These are phyloP conservation scores for Turritis glabra DNA, from an alignment of 345 rosid genomes.

Conservation along the genomic window DNA sequence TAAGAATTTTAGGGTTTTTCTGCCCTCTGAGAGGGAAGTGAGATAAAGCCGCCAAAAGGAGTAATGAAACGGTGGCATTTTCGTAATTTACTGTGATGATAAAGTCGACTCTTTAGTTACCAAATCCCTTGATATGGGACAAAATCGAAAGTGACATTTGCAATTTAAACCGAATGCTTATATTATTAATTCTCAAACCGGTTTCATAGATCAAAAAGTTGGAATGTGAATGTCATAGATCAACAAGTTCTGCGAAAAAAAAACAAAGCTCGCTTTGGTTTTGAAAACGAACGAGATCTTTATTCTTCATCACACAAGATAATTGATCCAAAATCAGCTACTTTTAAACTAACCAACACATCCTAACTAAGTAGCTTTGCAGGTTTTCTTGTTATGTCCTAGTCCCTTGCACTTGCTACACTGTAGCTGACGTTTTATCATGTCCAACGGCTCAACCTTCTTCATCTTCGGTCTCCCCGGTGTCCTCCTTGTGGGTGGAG, in stretches of 20 bases:
- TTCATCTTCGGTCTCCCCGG: constrained; percentile 85
- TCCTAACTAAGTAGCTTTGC: constrained; percentile 56
- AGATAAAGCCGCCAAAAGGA: constrained; percentile 34
- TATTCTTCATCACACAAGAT: constrained; percentile 22
- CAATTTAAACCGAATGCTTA: background rate
- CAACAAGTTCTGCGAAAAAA: background rate
- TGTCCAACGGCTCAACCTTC: constrained; percentile 60
- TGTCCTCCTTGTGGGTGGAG: constrained; percentile 84
- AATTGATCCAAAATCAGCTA: constrained; percentile 35
- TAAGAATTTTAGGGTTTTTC: constrained; percentile 46
- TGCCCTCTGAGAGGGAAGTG: constrained; percentile 5
- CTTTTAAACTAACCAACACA: constrained; percentile 29
- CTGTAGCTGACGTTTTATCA: constrained; percentile 81
- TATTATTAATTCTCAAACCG: background rate
- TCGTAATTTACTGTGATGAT: background rate
- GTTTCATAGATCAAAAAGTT: constrained; percentile 8
- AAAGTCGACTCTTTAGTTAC: no score
- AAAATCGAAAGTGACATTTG: background rate
- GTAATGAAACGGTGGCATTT: constrained; percentile 22
- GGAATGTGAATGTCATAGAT: constrained; percentile 9
- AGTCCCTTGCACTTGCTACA: constrained; percentile 98
- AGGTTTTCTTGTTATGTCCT: constrained; percentile 94
- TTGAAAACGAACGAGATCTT: constrained; percentile 16
- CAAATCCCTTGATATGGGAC: background rate
- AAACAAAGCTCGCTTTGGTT: background rate